A percentile compares a stretch with the other conserved stretches of the same genome.
Conservation (phyloP, 441 rosid species). For the Croton laevigatus region DNA sequence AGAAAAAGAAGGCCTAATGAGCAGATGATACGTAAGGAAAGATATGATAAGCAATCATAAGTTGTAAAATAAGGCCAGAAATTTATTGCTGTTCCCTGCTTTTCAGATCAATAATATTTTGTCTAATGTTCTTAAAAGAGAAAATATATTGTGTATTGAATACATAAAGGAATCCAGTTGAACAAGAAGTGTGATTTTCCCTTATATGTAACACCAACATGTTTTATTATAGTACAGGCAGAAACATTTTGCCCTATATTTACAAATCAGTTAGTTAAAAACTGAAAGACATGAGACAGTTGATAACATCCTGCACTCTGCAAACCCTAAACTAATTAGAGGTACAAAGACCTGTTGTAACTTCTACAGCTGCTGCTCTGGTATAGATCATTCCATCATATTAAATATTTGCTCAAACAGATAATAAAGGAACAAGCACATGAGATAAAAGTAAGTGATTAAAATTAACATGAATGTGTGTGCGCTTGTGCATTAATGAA, state of each 20-base stretch:
- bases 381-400: neutral
- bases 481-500: neutral
- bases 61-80: neutral
- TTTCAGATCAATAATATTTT: neutral
- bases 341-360: neutral
- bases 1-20: neutral
- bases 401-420: neutral
- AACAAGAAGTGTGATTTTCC: neutral
- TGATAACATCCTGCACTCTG: neutral
- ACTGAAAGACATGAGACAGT: neutral
- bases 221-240: neutral
- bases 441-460: neutral
- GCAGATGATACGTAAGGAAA: neutral
- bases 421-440: constrained; percentile 1
- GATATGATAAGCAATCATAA: neutral
- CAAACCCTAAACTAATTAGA: neutral
- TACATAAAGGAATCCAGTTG: neutral
- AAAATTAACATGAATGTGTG: neutral
- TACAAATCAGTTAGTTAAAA: neutral
- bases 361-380: neutral
- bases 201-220: neutral
- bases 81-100: neutral
- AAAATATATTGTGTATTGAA: neutral
- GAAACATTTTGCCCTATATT: neutral
- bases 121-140: neutral